Conservation (phyloP, 2,329 filamentous ascomycete species). For the Arthroderma sp. region DNA sequence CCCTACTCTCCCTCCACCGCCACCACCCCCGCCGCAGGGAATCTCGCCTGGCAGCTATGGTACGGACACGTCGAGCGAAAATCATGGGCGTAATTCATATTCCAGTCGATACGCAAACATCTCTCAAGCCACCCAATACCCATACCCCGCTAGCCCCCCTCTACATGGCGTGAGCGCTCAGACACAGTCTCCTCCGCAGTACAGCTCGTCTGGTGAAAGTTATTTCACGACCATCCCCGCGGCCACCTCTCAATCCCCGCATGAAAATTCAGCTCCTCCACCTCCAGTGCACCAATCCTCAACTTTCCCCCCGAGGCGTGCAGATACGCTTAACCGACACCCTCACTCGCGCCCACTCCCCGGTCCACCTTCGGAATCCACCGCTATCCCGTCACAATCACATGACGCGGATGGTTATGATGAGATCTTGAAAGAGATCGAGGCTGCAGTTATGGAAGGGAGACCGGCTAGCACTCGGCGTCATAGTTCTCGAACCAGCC, state of each 20-base stretch:
- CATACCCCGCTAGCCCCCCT: too few species aligned
- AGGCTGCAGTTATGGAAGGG: slow-evolving; percentile 36
- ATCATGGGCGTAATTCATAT: too few species aligned
- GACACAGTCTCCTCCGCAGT: too few species aligned
- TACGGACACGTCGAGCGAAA: background rate
- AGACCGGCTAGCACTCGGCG: slow-evolving; percentile 15
- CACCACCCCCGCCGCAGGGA: slow-evolving; percentile 10
- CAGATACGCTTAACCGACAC: slow-evolving; percentile 42
- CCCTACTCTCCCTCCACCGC: slow-evolving; percentile 12
- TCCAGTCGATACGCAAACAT: too few species aligned
- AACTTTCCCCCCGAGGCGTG: slow-evolving; percentile 37
- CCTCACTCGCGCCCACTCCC: slow-evolving; percentile 47
- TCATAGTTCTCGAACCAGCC: slow-evolving; percentile 18
- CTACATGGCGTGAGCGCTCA: too few species aligned
- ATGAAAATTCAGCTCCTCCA: slow-evolving; percentile 29
- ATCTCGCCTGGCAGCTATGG: background rate
- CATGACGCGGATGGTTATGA: slow-evolving; percentile 31
- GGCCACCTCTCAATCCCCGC: slow-evolving; percentile 7
- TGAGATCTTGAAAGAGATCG: slow-evolving; percentile 45
- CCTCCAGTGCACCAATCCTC: slow-evolving; percentile 41
- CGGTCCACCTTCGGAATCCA: slow-evolving; percentile 39
- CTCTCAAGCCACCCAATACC: too few species aligned
- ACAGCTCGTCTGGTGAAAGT: too few species aligned
- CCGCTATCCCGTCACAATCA: slow-evolving; percentile 18
- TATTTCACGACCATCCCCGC: too few species aligned